Evolutionary conservation across 768 basidiomycete species (phyloP).

Genomic region (Lactarius evosmus): DNA sequence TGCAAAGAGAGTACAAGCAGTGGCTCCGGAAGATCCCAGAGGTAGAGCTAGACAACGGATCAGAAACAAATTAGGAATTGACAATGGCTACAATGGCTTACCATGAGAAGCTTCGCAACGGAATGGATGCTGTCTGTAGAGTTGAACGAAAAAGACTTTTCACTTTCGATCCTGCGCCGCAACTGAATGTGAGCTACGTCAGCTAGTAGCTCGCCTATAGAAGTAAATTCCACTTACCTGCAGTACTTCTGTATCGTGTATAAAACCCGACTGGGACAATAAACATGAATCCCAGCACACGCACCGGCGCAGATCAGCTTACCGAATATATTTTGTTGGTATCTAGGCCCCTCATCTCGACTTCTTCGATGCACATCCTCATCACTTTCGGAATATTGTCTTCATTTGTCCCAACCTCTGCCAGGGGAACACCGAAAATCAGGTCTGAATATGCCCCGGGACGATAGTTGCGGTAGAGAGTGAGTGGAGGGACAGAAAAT

Average conservation of each 20-base stretch:
- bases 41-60: too few species aligned
- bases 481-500: background rate
- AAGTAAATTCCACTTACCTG: background rate
- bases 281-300: background rate
- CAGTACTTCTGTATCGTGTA: background rate
- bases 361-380: background rate
- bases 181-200: background rate
- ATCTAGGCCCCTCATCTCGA: background rate
- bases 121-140: background rate
- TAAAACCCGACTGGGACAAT: background rate
- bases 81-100: background rate
- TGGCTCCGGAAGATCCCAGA: background rate
- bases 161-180: background rate
- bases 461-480: background rate
- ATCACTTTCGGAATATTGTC: background rate
- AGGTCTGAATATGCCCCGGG: background rate
- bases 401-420: background rate
- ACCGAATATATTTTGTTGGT: background rate
- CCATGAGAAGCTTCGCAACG: background rate
- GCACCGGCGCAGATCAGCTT: background rate
- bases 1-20: background rate
- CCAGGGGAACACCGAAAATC: background rate
- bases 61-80: background rate
- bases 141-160: background rate
- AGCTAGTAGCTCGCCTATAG: background rate